Conservation (phyloP, 2,329 filamentous ascomycete genomes). For the Capronia americana region DNA sequence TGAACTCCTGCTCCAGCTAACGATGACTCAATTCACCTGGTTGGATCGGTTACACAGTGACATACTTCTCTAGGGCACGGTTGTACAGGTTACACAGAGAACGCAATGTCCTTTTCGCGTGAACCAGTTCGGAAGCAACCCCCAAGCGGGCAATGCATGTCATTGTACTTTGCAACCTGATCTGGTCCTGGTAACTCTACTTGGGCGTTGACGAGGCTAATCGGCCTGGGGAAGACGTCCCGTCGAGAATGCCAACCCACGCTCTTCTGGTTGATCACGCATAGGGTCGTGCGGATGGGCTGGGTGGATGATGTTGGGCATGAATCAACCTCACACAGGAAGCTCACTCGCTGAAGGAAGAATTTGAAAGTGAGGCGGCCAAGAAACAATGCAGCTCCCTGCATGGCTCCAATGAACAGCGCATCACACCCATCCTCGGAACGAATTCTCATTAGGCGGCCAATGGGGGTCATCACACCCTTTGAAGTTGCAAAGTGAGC, state of each 20-base stretch:
- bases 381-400: constrained; percentile 2
- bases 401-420: constrained; percentile 23
- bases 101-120: constrained; percentile 19
- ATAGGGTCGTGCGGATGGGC: neutral
- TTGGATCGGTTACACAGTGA: constrained; percentile 15
- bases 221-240: neutral
- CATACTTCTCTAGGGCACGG: neutral
- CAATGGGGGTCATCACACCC: constrained; percentile 23
- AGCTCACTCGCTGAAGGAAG: constrained; percentile 4
- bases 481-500: neutral
- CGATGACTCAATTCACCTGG: constrained; percentile 6
- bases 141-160: constrained; percentile 12
- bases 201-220: constrained; percentile 12
- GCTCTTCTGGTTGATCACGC: constrained; percentile 19
- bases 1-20: constrained; percentile 21
- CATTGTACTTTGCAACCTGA: constrained; percentile 14
- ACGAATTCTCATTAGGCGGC: constrained; percentile 13
- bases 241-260: neutral
- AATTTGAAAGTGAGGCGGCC: constrained; percentile 32
- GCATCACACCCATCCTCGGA: neutral
- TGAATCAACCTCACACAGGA: constrained; percentile 20
- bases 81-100: constrained; percentile 16
- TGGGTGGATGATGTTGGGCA: constrained; percentile 28
- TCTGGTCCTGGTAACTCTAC: constrained; percentile 5
- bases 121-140: constrained; percentile 2